Conservation (phyloP, 345 rosid species). For the Melaleuca alternifolia region DNA sequence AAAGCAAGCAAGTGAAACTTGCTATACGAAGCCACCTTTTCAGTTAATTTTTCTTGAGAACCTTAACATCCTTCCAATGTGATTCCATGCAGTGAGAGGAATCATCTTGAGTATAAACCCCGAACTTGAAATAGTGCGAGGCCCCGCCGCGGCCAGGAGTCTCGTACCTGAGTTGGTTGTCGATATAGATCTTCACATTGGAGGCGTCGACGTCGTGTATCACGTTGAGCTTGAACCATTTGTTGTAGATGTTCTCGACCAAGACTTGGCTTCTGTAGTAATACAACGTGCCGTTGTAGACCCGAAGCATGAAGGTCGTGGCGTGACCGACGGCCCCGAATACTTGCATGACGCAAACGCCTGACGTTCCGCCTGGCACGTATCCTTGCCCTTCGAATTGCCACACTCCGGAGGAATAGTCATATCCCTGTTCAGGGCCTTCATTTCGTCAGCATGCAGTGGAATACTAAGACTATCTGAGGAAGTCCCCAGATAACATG, state of each 20-base stretch:
- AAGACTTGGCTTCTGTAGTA: slow-evolving; percentile 11
- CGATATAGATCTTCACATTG: slow-evolving; percentile 9
- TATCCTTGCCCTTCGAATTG: slow-evolving; percentile 34
- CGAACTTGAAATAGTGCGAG: slow-evolving; percentile 21
- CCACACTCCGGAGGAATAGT: slow-evolving; percentile 26
- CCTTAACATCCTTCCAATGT: slow-evolving; percentile 16
- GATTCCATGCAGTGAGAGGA: slow-evolving; percentile 16
- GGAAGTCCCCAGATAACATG: not conserved
- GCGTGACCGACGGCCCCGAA: slow-evolving; percentile 12
- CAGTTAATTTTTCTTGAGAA: not conserved
- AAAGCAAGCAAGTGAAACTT: not conserved
- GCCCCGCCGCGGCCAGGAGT: slow-evolving; percentile 7
- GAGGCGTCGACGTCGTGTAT: slow-evolving; percentile 18
- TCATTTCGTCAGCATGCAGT: not conserved
- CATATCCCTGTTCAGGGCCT: slow-evolving; percentile 14
- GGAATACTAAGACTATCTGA: not conserved
- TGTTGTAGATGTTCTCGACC: slow-evolving; percentile 1
- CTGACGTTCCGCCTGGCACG: slow-evolving; percentile 20
- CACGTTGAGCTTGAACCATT: slow-evolving; percentile 21
- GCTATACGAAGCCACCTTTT: not conserved
- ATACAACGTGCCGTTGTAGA: slow-evolving; percentile 13
- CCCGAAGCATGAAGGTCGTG: slow-evolving; percentile 17
- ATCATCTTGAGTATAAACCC: slow-evolving; percentile 14
- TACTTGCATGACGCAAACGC: slow-evolving; percentile 23
- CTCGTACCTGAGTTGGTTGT: slow-evolving; percentile 3